phyloP scores from a whole-genome alignment of 148 eudicot genomes.

The Persicaria maculosa region DNA sequence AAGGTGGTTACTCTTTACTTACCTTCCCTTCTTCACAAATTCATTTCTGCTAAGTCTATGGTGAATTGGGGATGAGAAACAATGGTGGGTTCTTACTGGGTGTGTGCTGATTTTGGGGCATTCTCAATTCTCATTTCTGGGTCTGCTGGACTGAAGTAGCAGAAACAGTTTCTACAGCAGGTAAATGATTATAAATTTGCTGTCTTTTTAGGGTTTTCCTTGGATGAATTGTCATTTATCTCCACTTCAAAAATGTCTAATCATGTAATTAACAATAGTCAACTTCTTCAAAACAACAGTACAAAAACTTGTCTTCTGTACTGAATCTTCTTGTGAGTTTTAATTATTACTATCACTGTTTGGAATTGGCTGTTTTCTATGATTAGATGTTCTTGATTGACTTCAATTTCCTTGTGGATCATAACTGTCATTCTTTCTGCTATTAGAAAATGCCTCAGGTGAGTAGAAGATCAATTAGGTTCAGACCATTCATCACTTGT shows the following conservation, averaged over 20 bases:
- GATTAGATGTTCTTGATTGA: too few species aligned
- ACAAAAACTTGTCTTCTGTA: background rate
- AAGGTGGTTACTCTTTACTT: background rate
- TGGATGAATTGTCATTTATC: background rate
- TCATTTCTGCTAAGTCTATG: too few species aligned
- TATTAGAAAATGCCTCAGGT: conserved; percentile 68
- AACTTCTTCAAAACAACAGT: background rate
- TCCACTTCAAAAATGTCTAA: background rate
- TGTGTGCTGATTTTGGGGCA: too few species aligned
- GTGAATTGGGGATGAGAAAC: too few species aligned
- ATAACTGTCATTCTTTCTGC: conserved; percentile 9
- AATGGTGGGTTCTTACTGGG: too few species aligned
- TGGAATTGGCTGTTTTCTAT: background rate
- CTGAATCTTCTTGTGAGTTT: background rate
- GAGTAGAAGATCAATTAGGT: conserved; percentile 49
- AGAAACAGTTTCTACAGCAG: too few species aligned
- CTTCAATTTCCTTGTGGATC: conserved; percentile 6
- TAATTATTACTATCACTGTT: conserved; percentile 15
- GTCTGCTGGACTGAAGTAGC: background rate
- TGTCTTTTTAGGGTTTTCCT: background rate
- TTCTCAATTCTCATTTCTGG: too few species aligned
- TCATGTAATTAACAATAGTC: background rate
- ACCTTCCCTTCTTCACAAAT: background rate
- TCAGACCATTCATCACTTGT: conserved; percentile 78
- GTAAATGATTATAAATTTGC: too few species aligned